Evolutionary conservation across 1,284 basidiomycete species (phyloP), one percentile per base, ranked within the genome.

Genomic region (Malassezia japonica): DNA sequence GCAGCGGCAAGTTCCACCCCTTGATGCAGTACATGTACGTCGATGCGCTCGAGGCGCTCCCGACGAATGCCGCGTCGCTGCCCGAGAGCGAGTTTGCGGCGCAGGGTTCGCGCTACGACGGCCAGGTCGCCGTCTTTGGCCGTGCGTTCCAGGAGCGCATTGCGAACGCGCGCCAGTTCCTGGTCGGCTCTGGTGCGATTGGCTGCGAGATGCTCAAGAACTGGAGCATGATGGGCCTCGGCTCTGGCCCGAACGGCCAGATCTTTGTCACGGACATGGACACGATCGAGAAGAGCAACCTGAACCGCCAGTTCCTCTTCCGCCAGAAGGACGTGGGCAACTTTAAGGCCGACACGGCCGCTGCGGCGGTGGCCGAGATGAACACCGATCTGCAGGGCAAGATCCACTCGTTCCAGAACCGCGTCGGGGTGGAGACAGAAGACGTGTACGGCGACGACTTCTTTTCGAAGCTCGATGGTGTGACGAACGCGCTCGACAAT

Each of bases 181-280:
- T 99, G 25, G 94, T 99, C 46, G 94, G 94, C 7, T 85, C 92
- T 20, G 94, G 94, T 54, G 94, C 94, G 38, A 99, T 99, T 73
- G 94, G 94, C 21, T 99, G 95, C 72, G 94, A 99, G 77, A 98
- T 98, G 94, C 77, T 99, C 69, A 99, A 99, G 80, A 99, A 99
- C 76, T 99, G 94, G 94, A 86, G 87, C 65, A 90, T 99, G 89
- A 95, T 99, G 82, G 94, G 94, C 61, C 78, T 99, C 40, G 92
- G 82, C 12, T 81, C 84, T 34, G 88, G 87, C 3, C 78, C 82
- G 13, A 78, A 83, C 46, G 94, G 89, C 20, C 77, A 81, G 48
- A 89, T 99, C 56, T 83, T 91, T 68, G 89, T 99, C 46, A 98
- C 94, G 13, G 94, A 99, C 74, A 77, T 98, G 70, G 94, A 99